Conservation (phyloP, 768 basidiomycete genomes). For the Ramaria rubella region DNA sequence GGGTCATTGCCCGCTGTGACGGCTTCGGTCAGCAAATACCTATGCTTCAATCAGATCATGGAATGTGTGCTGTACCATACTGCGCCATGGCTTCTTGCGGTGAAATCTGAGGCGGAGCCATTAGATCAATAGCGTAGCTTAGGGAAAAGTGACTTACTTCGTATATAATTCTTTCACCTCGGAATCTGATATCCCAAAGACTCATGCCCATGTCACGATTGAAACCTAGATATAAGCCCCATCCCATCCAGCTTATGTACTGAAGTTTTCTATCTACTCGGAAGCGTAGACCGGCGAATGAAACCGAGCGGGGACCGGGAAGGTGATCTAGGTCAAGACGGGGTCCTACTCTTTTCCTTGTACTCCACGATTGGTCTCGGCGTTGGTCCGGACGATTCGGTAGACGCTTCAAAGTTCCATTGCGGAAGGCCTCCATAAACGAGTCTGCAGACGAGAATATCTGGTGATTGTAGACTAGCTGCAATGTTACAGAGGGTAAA, state of each 20-base stretch:
- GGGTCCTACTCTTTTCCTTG: constrained; percentile 34
- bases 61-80: constrained; percentile 34
- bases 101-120: constrained; percentile 31
- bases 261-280: constrained; percentile 44
- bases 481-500: background rate
- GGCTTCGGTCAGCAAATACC: too few species aligned
- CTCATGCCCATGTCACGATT: constrained; percentile 61
- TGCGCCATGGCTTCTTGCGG: constrained; percentile 61
- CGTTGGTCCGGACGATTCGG: constrained; percentile 26
- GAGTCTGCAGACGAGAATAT: constrained; percentile 41
- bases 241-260: constrained; percentile 66
- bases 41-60: background rate
- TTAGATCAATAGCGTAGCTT: background rate
- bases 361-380: constrained; percentile 38
- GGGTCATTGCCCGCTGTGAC: constrained; percentile 52
- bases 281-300: constrained; percentile 54
- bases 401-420: constrained; percentile 44
- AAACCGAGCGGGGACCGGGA: constrained; percentile 57
- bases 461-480: constrained; percentile 57
- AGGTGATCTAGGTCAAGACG: constrained; percentile 54
- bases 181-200: constrained; percentile 54
- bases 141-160: constrained; percentile 31
- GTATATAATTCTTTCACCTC: constrained; percentile 54
- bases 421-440: constrained; percentile 47
- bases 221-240: constrained; percentile 55